Evolutionary conservation across 768 basidiomycete species (phyloP).

Genomic region (Trametes sanguinea): DNA sequence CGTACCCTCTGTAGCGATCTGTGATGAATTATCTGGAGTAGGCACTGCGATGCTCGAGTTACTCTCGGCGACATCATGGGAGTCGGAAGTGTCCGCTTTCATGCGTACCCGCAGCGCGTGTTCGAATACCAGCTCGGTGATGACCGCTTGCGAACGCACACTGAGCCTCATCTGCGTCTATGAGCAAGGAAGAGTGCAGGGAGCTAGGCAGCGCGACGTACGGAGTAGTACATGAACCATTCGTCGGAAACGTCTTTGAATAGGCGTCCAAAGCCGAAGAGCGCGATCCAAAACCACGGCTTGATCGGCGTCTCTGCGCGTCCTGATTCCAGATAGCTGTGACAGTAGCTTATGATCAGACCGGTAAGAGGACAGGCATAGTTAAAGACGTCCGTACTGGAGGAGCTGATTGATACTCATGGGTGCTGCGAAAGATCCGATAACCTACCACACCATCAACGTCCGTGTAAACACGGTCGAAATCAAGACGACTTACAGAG

Average conservation of each 20-base stretch:
- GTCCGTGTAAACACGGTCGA: not conserved
- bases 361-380: not conserved
- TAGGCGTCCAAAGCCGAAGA: conserved; percentile 38
- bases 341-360: not conserved
- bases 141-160: conserved; percentile 51
- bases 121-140: conserved; percentile 56
- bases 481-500: conserved; percentile 16
- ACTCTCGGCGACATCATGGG: conserved; percentile 2
- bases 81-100: conserved; percentile 42
- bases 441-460: conserved; percentile 16
- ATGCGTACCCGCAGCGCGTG: conserved; percentile 65
- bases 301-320: conserved; percentile 39
- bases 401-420: conserved; percentile 43
- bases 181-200: not conserved
- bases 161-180: conserved; percentile 40
- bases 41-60: conserved; percentile 22
- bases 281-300: conserved; percentile 53
- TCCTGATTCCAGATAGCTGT: conserved; percentile 40
- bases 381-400: conserved; percentile 27
- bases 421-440: conserved; percentile 26
- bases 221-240: conserved; percentile 42
- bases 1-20: conserved; percentile 38
- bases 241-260: conserved; percentile 41
- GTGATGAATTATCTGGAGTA: conserved; percentile 24
- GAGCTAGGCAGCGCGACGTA: conserved; percentile 3